These are phyloP conservation scores for Fonsecaea pedrosoi DNA, from an alignment of 2,329 filamentous ascomycete species.

Conservation along the genomic window DNA sequence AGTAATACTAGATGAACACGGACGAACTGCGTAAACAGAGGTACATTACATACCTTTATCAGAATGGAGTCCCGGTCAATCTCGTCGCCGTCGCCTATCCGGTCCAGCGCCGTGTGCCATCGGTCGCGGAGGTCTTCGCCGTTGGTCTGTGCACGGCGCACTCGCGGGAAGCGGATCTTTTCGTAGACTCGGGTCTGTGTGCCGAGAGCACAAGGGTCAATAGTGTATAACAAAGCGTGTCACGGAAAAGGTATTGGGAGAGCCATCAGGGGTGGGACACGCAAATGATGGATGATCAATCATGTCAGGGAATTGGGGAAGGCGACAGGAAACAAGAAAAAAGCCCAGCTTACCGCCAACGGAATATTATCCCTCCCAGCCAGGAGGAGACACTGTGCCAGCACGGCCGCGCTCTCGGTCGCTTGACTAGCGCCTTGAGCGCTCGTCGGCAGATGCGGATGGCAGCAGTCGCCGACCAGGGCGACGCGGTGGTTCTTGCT, in stretches of 20 bases:
- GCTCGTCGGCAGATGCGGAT: constrained; percentile 52
- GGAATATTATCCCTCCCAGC: constrained; percentile 33
- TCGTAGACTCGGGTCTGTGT: constrained; percentile 49
- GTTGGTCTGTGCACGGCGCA: constrained; percentile 57
- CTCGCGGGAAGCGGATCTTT: constrained; percentile 45
- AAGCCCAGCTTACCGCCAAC: constrained; percentile 23
- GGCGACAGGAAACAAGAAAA: background rate
- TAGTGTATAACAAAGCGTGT: background rate
- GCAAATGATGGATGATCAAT: background rate
- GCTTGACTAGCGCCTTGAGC: constrained; percentile 53
- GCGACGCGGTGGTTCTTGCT: constrained; percentile 41
- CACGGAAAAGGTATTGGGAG: background rate
- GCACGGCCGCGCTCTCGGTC: constrained; percentile 52
- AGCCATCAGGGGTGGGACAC: background rate
- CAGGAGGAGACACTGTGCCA: constrained; percentile 39
- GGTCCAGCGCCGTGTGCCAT: constrained; percentile 58
- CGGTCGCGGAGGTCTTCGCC: constrained; percentile 57
- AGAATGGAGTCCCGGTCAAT: constrained; percentile 56
- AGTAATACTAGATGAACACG: too few relatives aligned
- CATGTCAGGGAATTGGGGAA: too few relatives aligned
- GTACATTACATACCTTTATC: constrained; percentile 44
- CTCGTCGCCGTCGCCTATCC: constrained; percentile 57
- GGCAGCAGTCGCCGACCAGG: constrained; percentile 49
- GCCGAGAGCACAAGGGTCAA: too few relatives aligned
- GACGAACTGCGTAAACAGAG: background rate